phyloP scores from a whole-genome alignment of 169 alveolate species.

The Plasmodium malariae region DNA sequence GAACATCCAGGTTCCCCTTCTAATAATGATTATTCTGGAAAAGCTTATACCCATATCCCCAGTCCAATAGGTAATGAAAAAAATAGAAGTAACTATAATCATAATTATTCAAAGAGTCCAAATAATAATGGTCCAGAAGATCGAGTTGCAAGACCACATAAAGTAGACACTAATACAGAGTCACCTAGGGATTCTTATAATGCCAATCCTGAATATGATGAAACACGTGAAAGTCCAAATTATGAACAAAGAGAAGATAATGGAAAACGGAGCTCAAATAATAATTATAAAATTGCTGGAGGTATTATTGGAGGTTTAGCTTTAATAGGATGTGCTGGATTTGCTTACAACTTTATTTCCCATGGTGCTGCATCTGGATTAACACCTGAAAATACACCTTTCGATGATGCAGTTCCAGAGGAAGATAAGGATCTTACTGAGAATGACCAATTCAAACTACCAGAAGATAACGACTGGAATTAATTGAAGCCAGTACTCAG shows the following conservation, averaged over 20 bases:
- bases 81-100: too few relatives aligned
- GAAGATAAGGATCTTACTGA: conserved; percentile 39
- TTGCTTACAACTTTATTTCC: conserved; percentile 46
- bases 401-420: conserved; percentile 58
- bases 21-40: too few relatives aligned
- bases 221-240: not conserved
- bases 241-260: conserved; percentile 14
- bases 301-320: conserved; percentile 72
- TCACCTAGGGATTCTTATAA: not conserved
- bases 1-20: too few relatives aligned
- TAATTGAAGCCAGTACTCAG: too few relatives aligned
- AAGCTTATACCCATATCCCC: too few relatives aligned
- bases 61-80: too few relatives aligned
- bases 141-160: not conserved
- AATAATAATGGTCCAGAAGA: too few relatives aligned
- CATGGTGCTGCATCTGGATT: conserved; percentile 24
- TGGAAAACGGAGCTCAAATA: conserved; percentile 6
- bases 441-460: conserved; percentile 67
- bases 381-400: conserved; percentile 38
- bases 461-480: conserved; percentile 76
- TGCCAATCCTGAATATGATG: not conserved
- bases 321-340: conserved; percentile 42
- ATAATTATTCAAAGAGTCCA: too few relatives aligned
- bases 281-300: conserved; percentile 72
- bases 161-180: not conserved